Base-by-base conservation (phyloP, 768 basidiomycete genomes). In the Leccinum rimulosum region DNA sequence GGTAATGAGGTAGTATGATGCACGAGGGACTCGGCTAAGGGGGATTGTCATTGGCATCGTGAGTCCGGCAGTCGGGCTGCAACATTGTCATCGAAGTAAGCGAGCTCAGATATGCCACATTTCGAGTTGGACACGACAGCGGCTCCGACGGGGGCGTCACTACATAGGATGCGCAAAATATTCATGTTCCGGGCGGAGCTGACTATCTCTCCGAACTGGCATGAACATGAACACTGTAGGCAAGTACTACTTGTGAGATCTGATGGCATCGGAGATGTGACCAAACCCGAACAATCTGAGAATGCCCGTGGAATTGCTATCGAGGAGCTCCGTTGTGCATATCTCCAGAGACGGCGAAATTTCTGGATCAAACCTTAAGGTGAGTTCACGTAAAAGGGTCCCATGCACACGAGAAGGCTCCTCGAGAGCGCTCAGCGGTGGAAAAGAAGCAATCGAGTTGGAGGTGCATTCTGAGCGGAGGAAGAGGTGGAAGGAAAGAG, bases 191-290 rank as follows among this genome's bases (percentile, higher is more conserved):
- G 15, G 33, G 48, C 48, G 48, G 27, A 49, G 25, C 48, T 27
- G 48, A 6, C n/a, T 19, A 33, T 33, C 51, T 52, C 15, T 52
- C 33, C 51, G 33, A 52, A 49, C 4, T 27, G 27, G 27, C 17
- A 48, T 17, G 38, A 38, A n/a, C 40, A 45, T 45, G 43, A 19
- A 19, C 4, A 45, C n/a, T 19, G 19, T 45, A n/a, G 19, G 43
- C 43, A 45, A 45, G 43, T 28, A 17, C 30, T 47, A 54, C 47
- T 33, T 38, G 15, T 27, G 14, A 48, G 55, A 61, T 54, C 52
- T 47, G 33, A 56, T 49, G 40, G 43, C 54, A 53, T 56, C 66
- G 67, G 65, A 66, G 67, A 67, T 69, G 61, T 4, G 33, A 40
- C 25, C 50, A 62, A 59, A 53, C 28, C 60, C 65, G 66, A 62